A percentile compares a stretch with the other conserved stretches of the same genome.
Evolutionary conservation across 2,329 filamentous ascomycete species (phyloP).

Genomic region (Trichoderma sp.): DNA sequence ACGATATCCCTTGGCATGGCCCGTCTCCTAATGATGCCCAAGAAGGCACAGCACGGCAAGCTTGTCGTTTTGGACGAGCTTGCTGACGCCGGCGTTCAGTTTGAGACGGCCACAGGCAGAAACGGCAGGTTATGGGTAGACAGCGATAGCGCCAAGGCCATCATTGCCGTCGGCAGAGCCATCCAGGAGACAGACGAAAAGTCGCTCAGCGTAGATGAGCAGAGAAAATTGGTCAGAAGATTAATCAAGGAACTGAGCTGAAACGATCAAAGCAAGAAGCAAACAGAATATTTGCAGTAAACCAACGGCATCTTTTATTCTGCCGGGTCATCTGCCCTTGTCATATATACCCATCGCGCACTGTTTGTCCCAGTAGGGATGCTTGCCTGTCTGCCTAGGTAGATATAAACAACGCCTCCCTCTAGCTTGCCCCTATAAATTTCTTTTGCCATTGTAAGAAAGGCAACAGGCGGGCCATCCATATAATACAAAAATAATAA

Average conservation of each 20-base stretch:
- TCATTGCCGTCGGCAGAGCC: slow-evolving; percentile 75
- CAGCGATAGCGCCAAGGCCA: slow-evolving; percentile 68
- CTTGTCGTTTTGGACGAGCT: slow-evolving; percentile 77
- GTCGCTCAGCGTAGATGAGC: slow-evolving; percentile 60
- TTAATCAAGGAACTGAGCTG: slow-evolving; percentile 53
- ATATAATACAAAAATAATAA: slow-evolving; percentile 2
- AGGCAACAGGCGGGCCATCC: neutral
- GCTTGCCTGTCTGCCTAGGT: neutral
- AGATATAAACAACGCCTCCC: neutral
- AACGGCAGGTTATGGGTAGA: slow-evolving; percentile 94
- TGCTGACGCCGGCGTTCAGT: slow-evolving; percentile 71
- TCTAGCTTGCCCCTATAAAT: neutral
- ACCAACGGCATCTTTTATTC: neutral
- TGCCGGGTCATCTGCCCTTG: neutral
- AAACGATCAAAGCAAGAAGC: neutral
- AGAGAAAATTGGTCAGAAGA: slow-evolving; percentile 68
- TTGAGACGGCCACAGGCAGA: slow-evolving; percentile 89
- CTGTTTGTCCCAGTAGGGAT: neutral
- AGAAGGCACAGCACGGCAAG: slow-evolving; percentile 59
- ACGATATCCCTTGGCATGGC: slow-evolving; percentile 77
- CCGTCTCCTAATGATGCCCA: slow-evolving; percentile 69
- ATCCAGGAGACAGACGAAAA: slow-evolving; percentile 75
- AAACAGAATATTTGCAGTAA: neutral
- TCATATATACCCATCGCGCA: slow-evolving; percentile 14
- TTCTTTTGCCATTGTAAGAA: neutral